Base-by-base conservation (phyloP, 345 rosid species). In the Lumnitzera littorea region DNA sequence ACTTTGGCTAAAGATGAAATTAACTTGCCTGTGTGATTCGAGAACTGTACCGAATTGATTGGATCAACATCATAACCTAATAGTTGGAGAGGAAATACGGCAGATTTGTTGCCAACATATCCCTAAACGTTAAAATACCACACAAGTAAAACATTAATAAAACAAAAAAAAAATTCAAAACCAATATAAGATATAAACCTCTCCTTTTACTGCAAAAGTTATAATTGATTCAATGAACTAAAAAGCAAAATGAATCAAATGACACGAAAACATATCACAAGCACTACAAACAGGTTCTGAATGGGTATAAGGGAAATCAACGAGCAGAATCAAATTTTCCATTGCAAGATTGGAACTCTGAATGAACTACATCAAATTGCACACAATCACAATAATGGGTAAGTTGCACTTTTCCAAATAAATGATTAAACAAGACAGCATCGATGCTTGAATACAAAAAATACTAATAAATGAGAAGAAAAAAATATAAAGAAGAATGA, bases 31-130 rank as follows among this genome's bases (percentile, higher is more conserved):
- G 99, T 94, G 73, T 90, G 99, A 64, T 94, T 94, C 3, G 99
- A 94, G 79, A 94, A 90, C 71, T 94, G 99, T 20, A 94, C 99
- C 1, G 99, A 94, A 78, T 94, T 84, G 58, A 94, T 80, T 17
- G 99, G 97, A 76, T 94, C 97, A 61, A 94, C 96, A 76, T 94
- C 99, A 66, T 78, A 94, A 48, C 99, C 99, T 77, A 94, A 70
- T 63, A 94, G 74, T 62, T 94, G 97, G 55, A 94, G 92, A 70
- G 97, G 97, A 57, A 94, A 94, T 16, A 94, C 92, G 24, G 99
- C 97, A 50, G 99, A 86, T 68, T 94, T 94, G 74, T 94, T 94
- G 53, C 99, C 99, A 60, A 94, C 99, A 75, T 94, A 94, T 64
- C 99, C 99, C 99, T 94, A 51, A 52, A 48, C 13, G 55, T 49